Percentiles rank a stretch among this genome's conserved stretches.
These are phyloP conservation scores for Grosmannia clavigera DNA, from an alignment of 2,329 filamentous ascomycete genomes.

Conservation along the genomic window DNA sequence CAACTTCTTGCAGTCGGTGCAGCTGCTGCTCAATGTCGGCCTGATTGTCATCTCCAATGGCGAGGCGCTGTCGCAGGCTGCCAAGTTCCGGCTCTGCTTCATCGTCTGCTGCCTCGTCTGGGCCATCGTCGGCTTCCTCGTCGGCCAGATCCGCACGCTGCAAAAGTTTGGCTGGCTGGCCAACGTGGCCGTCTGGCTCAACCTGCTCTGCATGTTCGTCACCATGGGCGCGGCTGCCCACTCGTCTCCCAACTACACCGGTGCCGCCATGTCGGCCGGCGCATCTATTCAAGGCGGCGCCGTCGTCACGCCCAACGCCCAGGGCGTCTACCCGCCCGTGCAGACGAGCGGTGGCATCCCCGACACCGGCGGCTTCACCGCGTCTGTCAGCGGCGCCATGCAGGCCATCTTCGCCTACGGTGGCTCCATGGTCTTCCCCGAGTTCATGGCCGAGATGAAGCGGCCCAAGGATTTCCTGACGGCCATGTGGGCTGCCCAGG, in stretches of 20 bases:
- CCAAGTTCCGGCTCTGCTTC: slow-evolving; percentile 37
- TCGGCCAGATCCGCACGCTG: slow-evolving; percentile 44
- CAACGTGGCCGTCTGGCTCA: slow-evolving; percentile 43
- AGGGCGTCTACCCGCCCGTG: slow-evolving; percentile 19
- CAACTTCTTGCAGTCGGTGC: slow-evolving; percentile 35
- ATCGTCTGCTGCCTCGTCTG: slow-evolving; percentile 38
- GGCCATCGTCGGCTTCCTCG: slow-evolving; percentile 34
- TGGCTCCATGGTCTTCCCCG: slow-evolving; percentile 44
- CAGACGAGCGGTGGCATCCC: slow-evolving; percentile 28
- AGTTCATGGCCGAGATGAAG: slow-evolving; percentile 41
- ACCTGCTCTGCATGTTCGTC: slow-evolving; percentile 40
- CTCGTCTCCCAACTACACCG: slow-evolving; percentile 34
- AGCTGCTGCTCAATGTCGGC: slow-evolving; percentile 37
- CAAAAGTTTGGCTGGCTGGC: slow-evolving; percentile 42
- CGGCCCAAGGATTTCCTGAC: slow-evolving; percentile 31
- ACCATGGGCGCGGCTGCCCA: slow-evolving; percentile 40
- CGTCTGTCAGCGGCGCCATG: slow-evolving; percentile 37
- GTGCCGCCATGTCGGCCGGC: slow-evolving; percentile 18
- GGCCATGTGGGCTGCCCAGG: slow-evolving; percentile 26
- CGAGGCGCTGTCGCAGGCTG: slow-evolving; percentile 40
- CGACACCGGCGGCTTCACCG: slow-evolving; percentile 29
- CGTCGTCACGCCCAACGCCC: slow-evolving; percentile 20
- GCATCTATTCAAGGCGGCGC: slow-evolving; percentile 16
- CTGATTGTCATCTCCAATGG: slow-evolving; percentile 40
- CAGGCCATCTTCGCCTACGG: slow-evolving; percentile 45